phyloP scores from a whole-genome alignment of 2,329 filamentous ascomycete species.

The Penicillium sp. region DNA sequence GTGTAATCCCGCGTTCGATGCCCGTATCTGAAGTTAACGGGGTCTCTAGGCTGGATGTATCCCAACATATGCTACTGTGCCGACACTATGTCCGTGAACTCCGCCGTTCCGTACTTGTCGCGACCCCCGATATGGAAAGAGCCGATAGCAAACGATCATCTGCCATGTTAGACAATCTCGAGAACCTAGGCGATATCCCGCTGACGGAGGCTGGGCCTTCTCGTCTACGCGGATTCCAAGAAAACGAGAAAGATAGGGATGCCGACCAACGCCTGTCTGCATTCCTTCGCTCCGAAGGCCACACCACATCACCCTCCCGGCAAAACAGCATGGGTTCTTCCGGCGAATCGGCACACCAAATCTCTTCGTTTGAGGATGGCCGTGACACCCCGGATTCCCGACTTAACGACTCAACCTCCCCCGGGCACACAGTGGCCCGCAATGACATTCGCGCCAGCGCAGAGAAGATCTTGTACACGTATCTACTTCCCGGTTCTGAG shows the following conservation, averaged over 20 bases:
- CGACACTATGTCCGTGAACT: conserved; percentile 96
- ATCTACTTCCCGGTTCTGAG: conserved; percentile 89
- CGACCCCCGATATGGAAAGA: conserved; percentile 86
- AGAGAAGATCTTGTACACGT: conserved; percentile 98
- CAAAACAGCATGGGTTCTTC: conserved; percentile 53
- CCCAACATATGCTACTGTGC: conserved; percentile 95
- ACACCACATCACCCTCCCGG: conserved; percentile 50
- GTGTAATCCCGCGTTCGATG: conserved; percentile 28
- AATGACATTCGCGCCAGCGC: conserved; percentile 89
- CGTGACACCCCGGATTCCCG: conserved; percentile 61
- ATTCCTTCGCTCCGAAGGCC: conserved; percentile 67
- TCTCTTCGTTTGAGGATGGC: conserved; percentile 47
- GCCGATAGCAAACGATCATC: conserved; percentile 80
- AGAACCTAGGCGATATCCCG: conserved; percentile 63
- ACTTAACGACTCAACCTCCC: conserved; percentile 72
- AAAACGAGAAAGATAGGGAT: conserved; percentile 67
- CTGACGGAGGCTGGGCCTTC: conserved; percentile 53
- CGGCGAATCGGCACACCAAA: conserved; percentile 34
- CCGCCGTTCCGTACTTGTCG: conserved; percentile 85
- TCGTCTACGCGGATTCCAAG: conserved; percentile 53
- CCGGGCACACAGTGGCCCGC: conserved; percentile 77
- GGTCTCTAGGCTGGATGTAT: conserved; percentile 83
- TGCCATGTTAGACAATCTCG: conserved; percentile 68
- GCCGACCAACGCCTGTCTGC: conserved; percentile 89
- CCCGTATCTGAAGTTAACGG: not conserved